A percentile compares a stretch with the other conserved stretches of the same genome.
These are phyloP conservation scores for Sporopachydermia cereana DNA, from an alignment of 1,139 yeast genomes.

Conservation along the genomic window DNA sequence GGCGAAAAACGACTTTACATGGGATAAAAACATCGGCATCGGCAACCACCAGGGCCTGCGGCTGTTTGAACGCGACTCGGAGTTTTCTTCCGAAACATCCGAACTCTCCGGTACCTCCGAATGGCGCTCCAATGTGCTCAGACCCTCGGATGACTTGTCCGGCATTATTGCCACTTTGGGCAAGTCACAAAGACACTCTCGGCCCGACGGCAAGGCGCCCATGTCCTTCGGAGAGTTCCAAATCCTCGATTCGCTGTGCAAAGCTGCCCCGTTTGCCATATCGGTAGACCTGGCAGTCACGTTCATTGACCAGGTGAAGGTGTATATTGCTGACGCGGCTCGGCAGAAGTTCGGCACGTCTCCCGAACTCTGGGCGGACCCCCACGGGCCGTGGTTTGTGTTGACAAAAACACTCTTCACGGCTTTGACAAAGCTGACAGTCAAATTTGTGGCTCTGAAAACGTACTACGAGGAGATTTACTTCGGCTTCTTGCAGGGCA, in stretches of 20 bases:
- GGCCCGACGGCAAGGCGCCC: constrained; percentile 18
- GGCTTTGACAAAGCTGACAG: constrained; percentile 25
- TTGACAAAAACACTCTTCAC: constrained; percentile 28
- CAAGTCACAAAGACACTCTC: not conserved
- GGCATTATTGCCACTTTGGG: not conserved
- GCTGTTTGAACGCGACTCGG: not conserved
- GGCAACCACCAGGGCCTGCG: constrained; percentile 1
- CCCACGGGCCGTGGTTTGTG: constrained; percentile 34
- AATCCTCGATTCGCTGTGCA: constrained; percentile 54
- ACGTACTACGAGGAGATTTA: constrained; percentile 35
- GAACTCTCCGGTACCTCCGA: not conserved
- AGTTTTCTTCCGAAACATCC: not conserved
- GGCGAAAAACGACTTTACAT: constrained; percentile 9
- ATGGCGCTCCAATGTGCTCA: not conserved
- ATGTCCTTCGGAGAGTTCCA: constrained; percentile 54
- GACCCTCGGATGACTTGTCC: not conserved
- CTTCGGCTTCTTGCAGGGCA: constrained; percentile 32
- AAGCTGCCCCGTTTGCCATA: constrained; percentile 34
- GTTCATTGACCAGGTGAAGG: constrained; percentile 40
- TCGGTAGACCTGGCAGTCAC: constrained; percentile 37
- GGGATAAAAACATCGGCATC: not conserved
- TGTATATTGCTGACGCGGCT: constrained; percentile 50
- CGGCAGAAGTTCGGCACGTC: constrained; percentile 37
- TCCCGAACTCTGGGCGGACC: not conserved
- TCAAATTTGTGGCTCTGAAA: constrained; percentile 31